Conservation (phyloP, 306 rosid species). For the Cajanus cajan region DNA sequence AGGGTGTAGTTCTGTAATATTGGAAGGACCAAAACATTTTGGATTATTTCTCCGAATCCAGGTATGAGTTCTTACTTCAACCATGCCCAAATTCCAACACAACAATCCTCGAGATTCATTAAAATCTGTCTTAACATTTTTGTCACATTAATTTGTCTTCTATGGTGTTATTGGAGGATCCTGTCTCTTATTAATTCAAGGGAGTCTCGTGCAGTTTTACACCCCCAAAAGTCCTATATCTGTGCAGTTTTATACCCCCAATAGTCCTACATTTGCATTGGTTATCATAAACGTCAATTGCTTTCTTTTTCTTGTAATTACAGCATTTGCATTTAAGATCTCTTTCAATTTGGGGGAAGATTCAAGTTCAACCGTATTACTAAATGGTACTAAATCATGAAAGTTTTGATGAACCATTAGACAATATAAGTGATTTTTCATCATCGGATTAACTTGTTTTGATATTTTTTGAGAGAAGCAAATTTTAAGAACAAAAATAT, state of each 20-base stretch:
- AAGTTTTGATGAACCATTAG: not conserved
- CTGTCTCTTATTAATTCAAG: not conserved
- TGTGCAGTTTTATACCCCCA: constrained; percentile 5
- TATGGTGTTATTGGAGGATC: not conserved
- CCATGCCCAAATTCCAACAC: not conserved
- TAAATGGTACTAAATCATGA: constrained; percentile 36
- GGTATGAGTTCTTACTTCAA: not conserved
- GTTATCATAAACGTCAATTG: not conserved
- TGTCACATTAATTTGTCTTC: constrained; percentile 6
- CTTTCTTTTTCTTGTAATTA: not conserved
- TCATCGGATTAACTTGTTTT: not conserved
- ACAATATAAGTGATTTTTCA: not conserved
- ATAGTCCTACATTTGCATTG: constrained; percentile 8
- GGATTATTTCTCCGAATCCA: not conserved
- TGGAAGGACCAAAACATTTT: not conserved
- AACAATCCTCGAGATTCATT: not conserved
- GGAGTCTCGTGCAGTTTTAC: not conserved
- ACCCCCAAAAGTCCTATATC: constrained; percentile 3
- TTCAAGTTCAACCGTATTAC: not conserved
- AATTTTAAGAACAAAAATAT: not conserved
- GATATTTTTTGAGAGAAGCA: not conserved
- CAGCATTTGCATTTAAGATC: not conserved
- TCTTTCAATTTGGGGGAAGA: not conserved
- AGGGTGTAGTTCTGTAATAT: not conserved
- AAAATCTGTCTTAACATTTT: constrained; percentile 4